phyloP scores from a whole-genome alignment of 257 asterid genomes.

The Verbena officinalis region DNA sequence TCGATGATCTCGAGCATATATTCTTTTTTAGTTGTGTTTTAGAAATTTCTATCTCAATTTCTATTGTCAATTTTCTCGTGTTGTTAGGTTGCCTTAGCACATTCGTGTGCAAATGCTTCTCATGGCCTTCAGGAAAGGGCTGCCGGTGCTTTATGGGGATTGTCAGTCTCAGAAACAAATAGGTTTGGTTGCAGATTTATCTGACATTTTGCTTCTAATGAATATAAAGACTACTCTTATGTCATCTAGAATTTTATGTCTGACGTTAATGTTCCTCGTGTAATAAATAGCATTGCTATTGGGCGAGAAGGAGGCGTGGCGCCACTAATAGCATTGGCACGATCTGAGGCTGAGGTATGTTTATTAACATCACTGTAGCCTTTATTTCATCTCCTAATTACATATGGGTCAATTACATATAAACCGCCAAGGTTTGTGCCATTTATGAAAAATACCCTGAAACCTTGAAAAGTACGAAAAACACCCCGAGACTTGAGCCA shows the following conservation, averaged over 20 bases:
- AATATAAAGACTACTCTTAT: no score
- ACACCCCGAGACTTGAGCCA: no score
- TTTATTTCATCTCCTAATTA: slow-evolving; percentile 6
- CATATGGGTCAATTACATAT: no score
- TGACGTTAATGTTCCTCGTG: slow-evolving; percentile 25
- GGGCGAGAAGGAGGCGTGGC: slow-evolving; percentile 87
- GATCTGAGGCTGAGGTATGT: slow-evolving; percentile 65
- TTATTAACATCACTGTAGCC: slow-evolving; percentile 11
- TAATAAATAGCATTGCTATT: slow-evolving; percentile 69
- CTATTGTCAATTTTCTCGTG: slow-evolving; percentile 10
- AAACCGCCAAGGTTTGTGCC: no score
- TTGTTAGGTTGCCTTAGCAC: slow-evolving; percentile 48
- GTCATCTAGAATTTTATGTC: no score
- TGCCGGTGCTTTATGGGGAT: slow-evolving; percentile 80
- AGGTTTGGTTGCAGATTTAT: slow-evolving; percentile 45
- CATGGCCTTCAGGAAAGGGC: slow-evolving; percentile 78
- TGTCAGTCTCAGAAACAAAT: slow-evolving; percentile 82
- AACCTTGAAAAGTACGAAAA: no score
- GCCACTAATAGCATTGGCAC: slow-evolving; percentile 73
- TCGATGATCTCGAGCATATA: neutral
- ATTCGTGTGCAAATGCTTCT: slow-evolving; percentile 55
- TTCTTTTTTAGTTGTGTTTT: neutral
- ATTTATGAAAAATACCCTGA: no score
- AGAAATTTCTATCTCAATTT: slow-evolving; percentile 19
- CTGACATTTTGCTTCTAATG: slow-evolving; percentile 5